Conservation (phyloP, 495 filamentous ascomycete genomes). For the Penicillium mononematosum region DNA sequence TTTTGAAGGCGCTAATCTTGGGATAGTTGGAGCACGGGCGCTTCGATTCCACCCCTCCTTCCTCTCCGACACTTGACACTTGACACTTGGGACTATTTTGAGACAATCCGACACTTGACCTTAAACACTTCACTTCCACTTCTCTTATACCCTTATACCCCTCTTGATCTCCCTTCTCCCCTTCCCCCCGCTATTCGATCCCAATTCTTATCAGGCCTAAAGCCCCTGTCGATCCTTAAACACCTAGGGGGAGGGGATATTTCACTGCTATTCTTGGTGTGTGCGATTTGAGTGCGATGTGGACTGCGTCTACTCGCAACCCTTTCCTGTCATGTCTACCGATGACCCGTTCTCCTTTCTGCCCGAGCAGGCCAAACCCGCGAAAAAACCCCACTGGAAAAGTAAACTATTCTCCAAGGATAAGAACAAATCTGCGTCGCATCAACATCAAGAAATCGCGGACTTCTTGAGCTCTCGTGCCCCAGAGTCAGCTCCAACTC, state of each 20-base stretch:
- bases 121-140: background rate
- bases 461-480: slow-evolving; percentile 43
- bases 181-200: slow-evolving; percentile 15
- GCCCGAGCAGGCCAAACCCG: slow-evolving; percentile 29
- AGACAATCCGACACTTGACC: background rate
- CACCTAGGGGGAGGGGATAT: slow-evolving; percentile 1
- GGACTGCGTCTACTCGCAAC: slow-evolving; percentile 15
- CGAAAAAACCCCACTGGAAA: slow-evolving; percentile 45
- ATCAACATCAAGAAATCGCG: slow-evolving; percentile 43
- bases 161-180: background rate
- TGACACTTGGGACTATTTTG: background rate
- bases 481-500: slow-evolving; percentile 6
- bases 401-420: slow-evolving; percentile 51
- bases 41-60: slow-evolving; percentile 13
- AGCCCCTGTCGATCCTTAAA: slow-evolving; percentile 28
- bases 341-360: slow-evolving; percentile 44
- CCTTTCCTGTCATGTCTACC: slow-evolving; percentile 35
- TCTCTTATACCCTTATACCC: background rate
- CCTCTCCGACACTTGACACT: background rate
- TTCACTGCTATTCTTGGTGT: slow-evolving; percentile 17
- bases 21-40: slow-evolving; percentile 4
- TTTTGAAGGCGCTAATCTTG: slow-evolving; percentile 2
- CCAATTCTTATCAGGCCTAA: background rate
- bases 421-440: slow-evolving; percentile 33
- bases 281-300: slow-evolving; percentile 21